Evolutionary conservation across 2,329 filamentous ascomycete genomes (phyloP), one percentile per base, ranked within the genome.

Genomic region (Colletotrichum paranaense): DNA sequence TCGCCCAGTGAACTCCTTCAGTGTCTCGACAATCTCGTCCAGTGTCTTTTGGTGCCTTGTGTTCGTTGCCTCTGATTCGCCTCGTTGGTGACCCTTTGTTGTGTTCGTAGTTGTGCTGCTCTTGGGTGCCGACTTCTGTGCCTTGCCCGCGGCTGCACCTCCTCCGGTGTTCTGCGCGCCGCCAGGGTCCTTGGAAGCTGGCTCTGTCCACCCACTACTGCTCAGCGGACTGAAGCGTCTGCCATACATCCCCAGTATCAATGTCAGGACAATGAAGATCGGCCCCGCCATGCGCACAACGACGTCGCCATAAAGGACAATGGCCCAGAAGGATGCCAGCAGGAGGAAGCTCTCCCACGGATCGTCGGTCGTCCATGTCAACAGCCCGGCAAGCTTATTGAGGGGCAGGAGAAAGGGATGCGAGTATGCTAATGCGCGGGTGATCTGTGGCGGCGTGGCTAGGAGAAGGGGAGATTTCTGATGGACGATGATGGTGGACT

Each of bases 311-410:
- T 98, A 98, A 24, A 98, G 87, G 16, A 94, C 92, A 12, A 92
- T 84, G 4, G 92, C 93, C 97, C 97, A 99, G 80, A 98, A 99
- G 38, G 86, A 88, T 22, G 92, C 92, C 3, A 99, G 88, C 38
- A 99, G 82, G 74, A 99, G 86, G 80, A 98, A 99, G 86, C 95
- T 98, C 86, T 98, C 95, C 96, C 96, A 99, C 0, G 95, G 92
- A 81, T 99, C 97, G 52, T 91, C 93, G 1, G 93, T 95, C 9
- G 95, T 98, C 97, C 97, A 99, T 84, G 94, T 98, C 75, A 99
- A 80, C 74, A 99, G 86, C 0, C 96, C 97, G 3, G 90, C 93
- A 19, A 97, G 83, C 80, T 93, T 94, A 82, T 98, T 98, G 70
- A 98, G 86, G 6, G 95, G 95, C 8, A 98, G 86, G 8, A 99